These are phyloP conservation scores for Coniferiporia weirii DNA, from an alignment of 1,284 basidiomycete species.

Conservation along the genomic window DNA sequence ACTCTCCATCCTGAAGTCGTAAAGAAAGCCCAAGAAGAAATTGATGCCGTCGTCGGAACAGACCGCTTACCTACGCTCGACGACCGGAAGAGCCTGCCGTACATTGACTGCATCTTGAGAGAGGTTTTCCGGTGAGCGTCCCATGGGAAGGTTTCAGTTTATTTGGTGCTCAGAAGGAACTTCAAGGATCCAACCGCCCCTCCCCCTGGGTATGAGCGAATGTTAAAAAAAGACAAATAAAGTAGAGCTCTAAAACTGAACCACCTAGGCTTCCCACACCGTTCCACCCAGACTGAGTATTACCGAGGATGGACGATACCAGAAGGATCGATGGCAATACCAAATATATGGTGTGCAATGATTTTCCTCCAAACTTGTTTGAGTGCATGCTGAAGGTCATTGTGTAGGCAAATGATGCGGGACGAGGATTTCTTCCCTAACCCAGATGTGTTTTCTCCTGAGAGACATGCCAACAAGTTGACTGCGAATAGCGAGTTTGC, in stretches of 20 bases:
- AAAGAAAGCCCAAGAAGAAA: slow-evolving; percentile 8
- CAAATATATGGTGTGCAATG: slow-evolving; percentile 17
- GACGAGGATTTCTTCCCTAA: slow-evolving; percentile 12
- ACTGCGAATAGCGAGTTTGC: neutral
- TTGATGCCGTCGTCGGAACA: slow-evolving; percentile 5
- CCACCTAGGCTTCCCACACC: slow-evolving; percentile 2
- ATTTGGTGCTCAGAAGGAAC: neutral
- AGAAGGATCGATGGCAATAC: slow-evolving; percentile 7
- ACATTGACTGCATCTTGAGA: slow-evolving; percentile 26
- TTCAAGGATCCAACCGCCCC: neutral
- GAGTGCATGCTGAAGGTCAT: neutral
- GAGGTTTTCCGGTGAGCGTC: slow-evolving; percentile 25
- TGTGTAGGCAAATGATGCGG: slow-evolving; percentile 14
- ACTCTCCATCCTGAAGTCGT: slow-evolving; percentile 4
- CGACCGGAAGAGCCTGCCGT: slow-evolving; percentile 25
- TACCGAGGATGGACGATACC: slow-evolving; percentile 13
- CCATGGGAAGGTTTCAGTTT: neutral
- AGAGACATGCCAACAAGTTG: neutral
- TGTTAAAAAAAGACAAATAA: neutral
- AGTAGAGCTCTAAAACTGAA: too few relatives aligned
- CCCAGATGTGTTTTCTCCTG: slow-evolving; percentile 12
- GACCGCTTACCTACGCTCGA: slow-evolving; percentile 25
- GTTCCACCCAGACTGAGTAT: neutral
- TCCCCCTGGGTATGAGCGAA: neutral
- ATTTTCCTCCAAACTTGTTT: neutral